Percentiles rank a stretch among this genome's conserved stretches.
Evolutionary conservation across 2,329 filamentous ascomycete species (phyloP).

Genomic region (Stemphylium lycopersici): DNA sequence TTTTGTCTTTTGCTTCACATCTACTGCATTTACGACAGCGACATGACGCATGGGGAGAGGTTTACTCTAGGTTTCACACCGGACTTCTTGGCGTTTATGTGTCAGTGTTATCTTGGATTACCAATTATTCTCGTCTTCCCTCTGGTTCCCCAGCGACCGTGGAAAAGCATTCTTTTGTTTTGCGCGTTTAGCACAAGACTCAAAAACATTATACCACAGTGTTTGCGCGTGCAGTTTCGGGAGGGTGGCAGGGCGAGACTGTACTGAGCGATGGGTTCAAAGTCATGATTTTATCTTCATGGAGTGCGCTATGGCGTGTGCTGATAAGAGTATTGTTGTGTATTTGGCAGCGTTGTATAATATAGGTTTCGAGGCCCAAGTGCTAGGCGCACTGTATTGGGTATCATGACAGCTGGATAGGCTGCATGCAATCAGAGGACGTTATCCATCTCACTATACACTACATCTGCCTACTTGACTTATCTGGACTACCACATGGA

Average conservation of each 20-base stretch:
- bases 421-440: constrained; percentile 14
- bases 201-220: constrained; percentile 12
- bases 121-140: constrained; percentile 24
- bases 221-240: constrained; percentile 8
- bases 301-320: constrained; percentile 5
- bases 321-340: not conserved
- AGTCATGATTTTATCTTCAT: constrained; percentile 5
- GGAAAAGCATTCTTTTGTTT: constrained; percentile 11
- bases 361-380: constrained; percentile 15
- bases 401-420: constrained; percentile 11
- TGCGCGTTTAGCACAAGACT: constrained; percentile 4
- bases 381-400: constrained; percentile 18
- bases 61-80: constrained; percentile 23
- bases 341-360: constrained; percentile 25
- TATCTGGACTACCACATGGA: not conserved
- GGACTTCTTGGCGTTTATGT: constrained; percentile 39
- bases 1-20: constrained; percentile 38
- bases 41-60: constrained; percentile 44
- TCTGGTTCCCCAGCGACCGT: constrained; percentile 4
- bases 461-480: not conserved
- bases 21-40: constrained; percentile 49
- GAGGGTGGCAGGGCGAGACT: constrained; percentile 3
- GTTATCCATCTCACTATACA: constrained; percentile 1
- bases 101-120: constrained; percentile 40
- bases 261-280: constrained; percentile 1